Base-by-base conservation (phyloP, 805 yeast species). In the Wickerhamiella brachini region DNA sequence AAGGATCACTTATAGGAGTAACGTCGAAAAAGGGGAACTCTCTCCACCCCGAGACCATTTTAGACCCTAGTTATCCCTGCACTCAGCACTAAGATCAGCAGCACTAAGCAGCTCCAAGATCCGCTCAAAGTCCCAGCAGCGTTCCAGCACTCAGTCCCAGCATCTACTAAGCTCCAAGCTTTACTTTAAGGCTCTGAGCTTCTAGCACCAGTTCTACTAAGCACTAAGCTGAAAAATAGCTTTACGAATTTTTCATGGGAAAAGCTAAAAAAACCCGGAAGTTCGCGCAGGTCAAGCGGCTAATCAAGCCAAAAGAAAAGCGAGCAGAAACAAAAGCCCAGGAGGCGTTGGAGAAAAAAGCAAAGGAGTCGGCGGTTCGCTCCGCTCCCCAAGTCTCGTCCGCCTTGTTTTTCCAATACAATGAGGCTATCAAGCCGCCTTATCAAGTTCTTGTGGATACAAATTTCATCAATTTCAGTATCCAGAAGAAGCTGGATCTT, bases 231-330 rank as follows among this genome's bases (percentile, higher is more conserved):
- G 12, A 3, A 10, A 26, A 26, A 26, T 26, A 26, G 31, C 9
- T 26, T 29, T 29, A 7, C 15, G 3, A 29, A 5, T 29, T 29
- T 29, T 29, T 29, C 34, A 90, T 93, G 98, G 97, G 97, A 54
- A 93, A 88, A 67, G 95, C 95, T 31, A 88, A 84, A 72, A 93
- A 93, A 70, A 90, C 97, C 12, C 79, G 97, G 76, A 87, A 89
- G 83, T 87, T 90, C 63, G 95, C 95, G n/a, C 79, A 79, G 50
- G 89, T 86, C 53, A 93, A 93, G 69, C 80, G 95, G 54, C 80
- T 89, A 31, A 68, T 89, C 51, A 78, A 79, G 57, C 72, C 82
- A 57, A 85, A 83, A 58, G 95, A 85, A 57, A 77, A 81, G 24
- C 72, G 88, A 55, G 61, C 74, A 59, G 74, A 69, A 54, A 42